Evolutionary conservation across 495 filamentous ascomycete species (phyloP), one percentile per base, ranked within the genome.

Genomic region (Usnea hakonensis): DNA sequence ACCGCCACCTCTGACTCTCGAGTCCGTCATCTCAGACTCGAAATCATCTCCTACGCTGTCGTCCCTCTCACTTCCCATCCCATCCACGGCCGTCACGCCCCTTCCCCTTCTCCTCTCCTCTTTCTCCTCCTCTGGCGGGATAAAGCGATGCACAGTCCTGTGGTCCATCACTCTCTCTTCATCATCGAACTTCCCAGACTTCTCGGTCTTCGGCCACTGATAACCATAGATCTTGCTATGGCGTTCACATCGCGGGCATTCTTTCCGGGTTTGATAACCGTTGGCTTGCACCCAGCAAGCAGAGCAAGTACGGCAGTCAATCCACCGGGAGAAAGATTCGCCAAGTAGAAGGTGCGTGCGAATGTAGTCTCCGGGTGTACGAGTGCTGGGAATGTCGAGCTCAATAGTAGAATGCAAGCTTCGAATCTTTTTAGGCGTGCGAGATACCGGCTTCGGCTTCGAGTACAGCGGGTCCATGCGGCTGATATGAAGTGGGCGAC

Each of bases 171-270:
- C 73, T 2, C 89, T 78, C 59, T 89, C 87, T 69, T 95, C 91
- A 28, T 81, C 83, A 68, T 97, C 94, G 14, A 76, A 63, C 21
- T 81, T 81, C 1, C 88, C 88, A 61, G 85, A 81, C 26, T 78
- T 85, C 40, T 95, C 88, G 2, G 95, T 97, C 74, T 97, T 95
- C 21, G 94, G 94, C 95, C 95, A 99, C 57, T 84, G 81, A 68
- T 88, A 95, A 0, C 95, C 95, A 71, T 97, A 99, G 2, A 99
- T 78, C 73, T 95, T 97, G 32, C 89, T 92, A 67, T 99, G 94
- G 0, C 95, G 82, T 76, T 97, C 95, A 74, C 94, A 99, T 21
- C 95, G 84, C 13, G 88, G 90, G 70, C 94, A 99, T 33, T 88
- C 87, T 28, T 85, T 81, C 19, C 88, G 85, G 3, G 93, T 95